phyloP scores from a whole-genome alignment of 805 yeast species.

The Pichia californica region DNA sequence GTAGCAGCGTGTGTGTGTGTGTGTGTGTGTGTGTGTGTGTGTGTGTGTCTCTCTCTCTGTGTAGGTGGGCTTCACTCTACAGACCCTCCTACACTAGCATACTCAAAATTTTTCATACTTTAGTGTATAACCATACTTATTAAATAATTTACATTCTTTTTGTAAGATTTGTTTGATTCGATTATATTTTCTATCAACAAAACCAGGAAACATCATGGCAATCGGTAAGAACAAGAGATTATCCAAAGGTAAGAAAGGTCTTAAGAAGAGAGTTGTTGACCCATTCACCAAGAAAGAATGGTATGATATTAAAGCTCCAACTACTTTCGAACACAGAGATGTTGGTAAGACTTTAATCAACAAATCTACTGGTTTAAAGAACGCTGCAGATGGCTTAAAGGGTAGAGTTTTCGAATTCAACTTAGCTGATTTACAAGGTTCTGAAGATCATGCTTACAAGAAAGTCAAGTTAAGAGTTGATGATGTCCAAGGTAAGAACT shows the following conservation, averaged over 20 bases:
- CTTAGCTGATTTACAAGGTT: conserved; percentile 96
- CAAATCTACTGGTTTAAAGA: conserved; percentile 97
- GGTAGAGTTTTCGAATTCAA: conserved; percentile 96
- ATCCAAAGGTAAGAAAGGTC: conserved; percentile 88
- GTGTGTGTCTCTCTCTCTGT: no score
- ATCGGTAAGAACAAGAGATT: conserved; percentile 71
- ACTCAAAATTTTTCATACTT: no score
- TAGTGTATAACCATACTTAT: no score
- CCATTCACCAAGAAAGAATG: conserved; percentile 99
- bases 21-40: no score
- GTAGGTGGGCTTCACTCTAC: no score
- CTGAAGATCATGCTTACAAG: conserved; percentile 98
- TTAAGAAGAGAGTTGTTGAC: conserved; percentile 98
- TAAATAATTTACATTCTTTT: no score
- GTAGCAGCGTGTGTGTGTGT: no score
- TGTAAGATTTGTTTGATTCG: no score
- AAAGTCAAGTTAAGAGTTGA: conserved; percentile 96
- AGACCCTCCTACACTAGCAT: no score
- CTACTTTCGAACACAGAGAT: conserved; percentile 96
- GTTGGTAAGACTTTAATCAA: conserved; percentile 98
- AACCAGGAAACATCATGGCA: conserved; percentile 40
- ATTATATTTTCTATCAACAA: no score
- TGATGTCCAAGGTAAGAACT: conserved; percentile 98
- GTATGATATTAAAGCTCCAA: conserved; percentile 98
- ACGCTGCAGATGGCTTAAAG: conserved; percentile 96